Evolutionary conservation across 2,329 filamentous ascomycete species (phyloP).

Genomic region (Sporothrix dimorphospora): DNA sequence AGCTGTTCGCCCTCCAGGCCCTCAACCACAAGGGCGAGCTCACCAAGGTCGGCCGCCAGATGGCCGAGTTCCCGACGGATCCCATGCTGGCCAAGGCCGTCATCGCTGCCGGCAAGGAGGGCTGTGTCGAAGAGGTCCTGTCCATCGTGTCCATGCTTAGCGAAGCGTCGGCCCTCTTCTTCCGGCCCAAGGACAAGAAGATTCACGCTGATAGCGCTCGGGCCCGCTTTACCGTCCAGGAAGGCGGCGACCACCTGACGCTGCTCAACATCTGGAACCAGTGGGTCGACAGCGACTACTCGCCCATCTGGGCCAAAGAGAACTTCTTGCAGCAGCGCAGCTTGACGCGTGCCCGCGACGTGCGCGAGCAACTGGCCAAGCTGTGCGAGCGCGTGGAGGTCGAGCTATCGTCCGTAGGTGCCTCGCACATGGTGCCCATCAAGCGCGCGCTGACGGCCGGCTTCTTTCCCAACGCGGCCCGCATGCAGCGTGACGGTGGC

Average conservation of each 20-base stretch:
- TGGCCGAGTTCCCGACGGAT: slow-evolving; percentile 73
- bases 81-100: slow-evolving; percentile 90
- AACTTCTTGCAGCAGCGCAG: slow-evolving; percentile 92
- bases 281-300: slow-evolving; percentile 92
- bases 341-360: slow-evolving; percentile 85
- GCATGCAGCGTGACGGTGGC: slow-evolving; percentile 80
- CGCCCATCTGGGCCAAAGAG: slow-evolving; percentile 82
- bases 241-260: slow-evolving; percentile 87
- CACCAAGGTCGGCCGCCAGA: slow-evolving; percentile 88
- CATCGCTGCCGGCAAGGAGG: slow-evolving; percentile 83
- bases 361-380: slow-evolving; percentile 88
- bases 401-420: slow-evolving; percentile 67
- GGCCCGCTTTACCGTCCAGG: slow-evolving; percentile 83
- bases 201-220: slow-evolving; percentile 91
- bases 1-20: slow-evolving; percentile 87
- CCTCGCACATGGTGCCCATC: slow-evolving; percentile 74
- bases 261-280: slow-evolving; percentile 94
- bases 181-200: slow-evolving; percentile 95
- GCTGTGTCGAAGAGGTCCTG: slow-evolving; percentile 91
- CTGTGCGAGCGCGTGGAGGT: slow-evolving; percentile 94
- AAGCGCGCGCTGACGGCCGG: slow-evolving; percentile 87
- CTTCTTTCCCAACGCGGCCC: slow-evolving; percentile 91
- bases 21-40: slow-evolving; percentile 86
- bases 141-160: slow-evolving; percentile 93
- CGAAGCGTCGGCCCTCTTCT: slow-evolving; percentile 87